Evolutionary conservation across 1,284 basidiomycete genomes (phyloP).

Genomic region (Blastosporella zonata): DNA sequence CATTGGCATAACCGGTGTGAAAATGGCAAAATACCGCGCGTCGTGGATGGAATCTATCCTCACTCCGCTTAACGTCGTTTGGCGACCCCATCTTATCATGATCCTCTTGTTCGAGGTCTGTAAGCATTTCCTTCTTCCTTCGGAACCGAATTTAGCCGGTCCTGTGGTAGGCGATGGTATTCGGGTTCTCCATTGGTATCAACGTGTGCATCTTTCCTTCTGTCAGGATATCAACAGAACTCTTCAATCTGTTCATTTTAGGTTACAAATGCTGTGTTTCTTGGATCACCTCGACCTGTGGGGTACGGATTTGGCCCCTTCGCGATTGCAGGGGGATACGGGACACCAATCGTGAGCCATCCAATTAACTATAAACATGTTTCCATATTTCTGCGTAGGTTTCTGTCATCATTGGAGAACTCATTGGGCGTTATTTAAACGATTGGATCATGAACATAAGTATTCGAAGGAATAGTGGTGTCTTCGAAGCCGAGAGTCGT

Average conservation of each 20-base stretch:
- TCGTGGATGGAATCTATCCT: constrained; percentile 48
- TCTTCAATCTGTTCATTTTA: constrained; percentile 23
- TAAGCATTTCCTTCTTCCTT: not conserved
- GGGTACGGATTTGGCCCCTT: constrained; percentile 58
- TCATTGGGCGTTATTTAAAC: constrained; percentile 64
- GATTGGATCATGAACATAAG: constrained; percentile 62
- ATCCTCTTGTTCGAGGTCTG: constrained; percentile 58
- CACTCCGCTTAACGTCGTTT: constrained; percentile 53
- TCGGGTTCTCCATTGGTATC: constrained; percentile 71
- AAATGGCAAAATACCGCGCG: constrained; percentile 59
- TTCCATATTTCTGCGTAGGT: constrained; percentile 15
- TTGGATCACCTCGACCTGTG: constrained; percentile 52
- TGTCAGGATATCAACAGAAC: not conserved
- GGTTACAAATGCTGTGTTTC: constrained; percentile 71
- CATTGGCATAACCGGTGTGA: constrained; percentile 60
- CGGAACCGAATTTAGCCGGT: not conserved
- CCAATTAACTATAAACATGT: too few species aligned
- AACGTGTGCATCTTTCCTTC: constrained; percentile 46
- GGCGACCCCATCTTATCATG: constrained; percentile 61
- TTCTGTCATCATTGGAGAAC: constrained; percentile 55
- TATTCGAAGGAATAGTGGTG: constrained; percentile 59
- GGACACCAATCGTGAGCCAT: constrained; percentile 57
- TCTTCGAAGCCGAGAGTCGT: constrained; percentile 70
- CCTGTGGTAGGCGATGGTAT: constrained; percentile 45
- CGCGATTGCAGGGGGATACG: constrained; percentile 56